These are phyloP conservation scores for Exophiala spinifera DNA, from an alignment of 2,329 filamentous ascomycete species.

Conservation along the genomic window DNA sequence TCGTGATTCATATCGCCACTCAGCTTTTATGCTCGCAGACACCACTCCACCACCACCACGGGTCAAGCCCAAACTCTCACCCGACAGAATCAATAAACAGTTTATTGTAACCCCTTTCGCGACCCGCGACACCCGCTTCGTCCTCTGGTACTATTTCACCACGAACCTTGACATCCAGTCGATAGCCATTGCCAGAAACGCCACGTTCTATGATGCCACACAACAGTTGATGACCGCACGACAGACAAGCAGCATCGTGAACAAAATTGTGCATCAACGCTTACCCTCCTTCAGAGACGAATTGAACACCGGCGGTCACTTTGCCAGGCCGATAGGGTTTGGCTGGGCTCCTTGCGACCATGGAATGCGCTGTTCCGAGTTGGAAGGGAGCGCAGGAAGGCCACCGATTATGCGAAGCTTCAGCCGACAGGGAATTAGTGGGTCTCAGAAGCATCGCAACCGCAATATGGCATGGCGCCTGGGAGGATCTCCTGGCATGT, in stretches of 20 bases:
- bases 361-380: constrained; percentile 12
- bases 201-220: not conserved
- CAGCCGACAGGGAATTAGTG: constrained; percentile 1
- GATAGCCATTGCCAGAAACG: constrained; percentile 15
- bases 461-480: constrained; percentile 10
- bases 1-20: no score
- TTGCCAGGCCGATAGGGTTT: constrained; percentile 1
- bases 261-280: not conserved
- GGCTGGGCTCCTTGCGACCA: constrained; percentile 22
- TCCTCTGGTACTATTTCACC: constrained; percentile 18
- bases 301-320: constrained; percentile 5
- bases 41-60: not conserved
- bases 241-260: constrained; percentile 9
- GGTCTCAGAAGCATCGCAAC: constrained; percentile 7
- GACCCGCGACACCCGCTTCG: constrained; percentile 14
- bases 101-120: constrained; percentile 4
- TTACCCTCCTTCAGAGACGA: constrained; percentile 2
- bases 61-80: constrained; percentile 1
- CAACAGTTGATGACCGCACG: constrained; percentile 1
- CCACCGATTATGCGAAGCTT: constrained; percentile 4
- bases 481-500: constrained; percentile 16
- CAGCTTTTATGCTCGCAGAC: no score
- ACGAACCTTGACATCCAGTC: constrained; percentile 7
- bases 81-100: constrained; percentile 1
- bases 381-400: not conserved